A percentile compares a stretch with the other conserved stretches of the same genome.
These are phyloP conservation scores for Takashimella tepidaria DNA, from an alignment of 1,284 basidiomycete genomes.

Conservation along the genomic window DNA sequence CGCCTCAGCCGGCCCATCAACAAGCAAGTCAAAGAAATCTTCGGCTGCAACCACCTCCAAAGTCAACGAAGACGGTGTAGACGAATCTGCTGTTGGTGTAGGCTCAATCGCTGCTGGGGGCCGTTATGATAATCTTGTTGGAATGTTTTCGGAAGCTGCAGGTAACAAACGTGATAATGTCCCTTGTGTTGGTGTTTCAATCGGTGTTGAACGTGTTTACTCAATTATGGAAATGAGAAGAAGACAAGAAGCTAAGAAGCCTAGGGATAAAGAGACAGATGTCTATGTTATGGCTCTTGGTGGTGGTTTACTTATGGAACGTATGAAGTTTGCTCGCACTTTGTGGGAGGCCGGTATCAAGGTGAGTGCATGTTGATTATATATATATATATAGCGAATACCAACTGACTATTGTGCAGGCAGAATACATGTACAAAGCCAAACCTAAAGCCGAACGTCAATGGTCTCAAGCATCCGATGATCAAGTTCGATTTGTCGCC, in stretches of 20 bases:
- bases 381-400: background rate
- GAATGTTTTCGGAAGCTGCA: conserved; percentile 80
- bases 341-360: conserved; percentile 85
- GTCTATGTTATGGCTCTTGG: conserved; percentile 92
- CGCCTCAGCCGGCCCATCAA: conserved; percentile 32
- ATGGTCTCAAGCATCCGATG: conserved; percentile 86
- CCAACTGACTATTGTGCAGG: conserved; percentile 54
- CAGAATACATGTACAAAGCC: conserved; percentile 88
- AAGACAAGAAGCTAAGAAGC: conserved; percentile 58
- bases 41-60: conserved; percentile 52
- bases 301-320: conserved; percentile 72
- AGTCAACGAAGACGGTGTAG: conserved; percentile 72
- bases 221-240: conserved; percentile 84
- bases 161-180: conserved; percentile 56
- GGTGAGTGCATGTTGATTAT: conserved; percentile 49
- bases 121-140: conserved; percentile 94
- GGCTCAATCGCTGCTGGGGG: conserved; percentile 97
- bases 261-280: conserved; percentile 84
- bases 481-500: conserved; percentile 85
- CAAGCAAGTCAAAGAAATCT: conserved; percentile 28
- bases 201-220: conserved; percentile 95
- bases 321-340: conserved; percentile 75
- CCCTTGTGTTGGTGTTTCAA: conserved; percentile 89
- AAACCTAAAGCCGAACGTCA: conserved; percentile 84
- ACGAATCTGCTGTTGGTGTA: conserved; percentile 89